These are phyloP conservation scores for Lepiota venenata DNA, from an alignment of 768 basidiomycete genomes.

Conservation along the genomic window DNA sequence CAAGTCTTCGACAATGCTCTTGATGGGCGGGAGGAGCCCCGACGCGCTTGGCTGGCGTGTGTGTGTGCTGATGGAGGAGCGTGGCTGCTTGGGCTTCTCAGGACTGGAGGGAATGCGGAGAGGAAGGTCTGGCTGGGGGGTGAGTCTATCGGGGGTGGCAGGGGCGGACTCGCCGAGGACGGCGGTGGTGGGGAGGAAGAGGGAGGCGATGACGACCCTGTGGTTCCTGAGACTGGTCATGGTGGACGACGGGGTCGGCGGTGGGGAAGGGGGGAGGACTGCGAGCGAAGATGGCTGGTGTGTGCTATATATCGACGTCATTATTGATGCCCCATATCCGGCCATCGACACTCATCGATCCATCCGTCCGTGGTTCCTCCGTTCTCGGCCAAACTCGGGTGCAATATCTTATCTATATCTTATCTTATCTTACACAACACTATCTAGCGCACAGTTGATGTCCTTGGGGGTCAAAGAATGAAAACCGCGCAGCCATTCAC, in stretches of 20 bases:
- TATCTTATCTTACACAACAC: not conserved
- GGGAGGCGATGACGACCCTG: slow-evolving; percentile 76
- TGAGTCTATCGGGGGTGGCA: slow-evolving; percentile 41
- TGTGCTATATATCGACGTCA: slow-evolving; percentile 11
- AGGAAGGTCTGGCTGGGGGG: slow-evolving; percentile 14
- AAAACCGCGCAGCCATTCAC: too few species aligned
- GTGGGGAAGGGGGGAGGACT: not conserved
- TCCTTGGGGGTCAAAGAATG: too few species aligned
- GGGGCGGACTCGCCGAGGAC: slow-evolving; percentile 57
- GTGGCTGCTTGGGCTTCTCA: slow-evolving; percentile 9
- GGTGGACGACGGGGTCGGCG: slow-evolving; percentile 7
- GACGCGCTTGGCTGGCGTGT: slow-evolving; percentile 22
- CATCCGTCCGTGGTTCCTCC: not conserved
- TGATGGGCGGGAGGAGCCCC: slow-evolving; percentile 35
- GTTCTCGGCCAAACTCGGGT: not conserved
- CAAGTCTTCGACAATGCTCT: slow-evolving; percentile 79
- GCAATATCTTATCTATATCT: too few species aligned
- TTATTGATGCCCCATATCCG: slow-evolving; percentile 10
- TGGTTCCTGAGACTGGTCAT: slow-evolving; percentile 76
- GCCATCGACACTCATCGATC: slow-evolving; percentile 9
- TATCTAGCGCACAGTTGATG: slow-evolving; percentile 5
- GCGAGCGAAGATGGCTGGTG: too few species aligned
- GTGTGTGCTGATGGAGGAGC: slow-evolving; percentile 16
- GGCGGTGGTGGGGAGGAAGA: slow-evolving; percentile 77
- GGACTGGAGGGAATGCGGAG: slow-evolving; percentile 10